Percentiles rank a stretch among this genome's conserved stretches.
phyloP scores from a whole-genome alignment of 352 stramenopile species.

The Globisporangium polare region DNA sequence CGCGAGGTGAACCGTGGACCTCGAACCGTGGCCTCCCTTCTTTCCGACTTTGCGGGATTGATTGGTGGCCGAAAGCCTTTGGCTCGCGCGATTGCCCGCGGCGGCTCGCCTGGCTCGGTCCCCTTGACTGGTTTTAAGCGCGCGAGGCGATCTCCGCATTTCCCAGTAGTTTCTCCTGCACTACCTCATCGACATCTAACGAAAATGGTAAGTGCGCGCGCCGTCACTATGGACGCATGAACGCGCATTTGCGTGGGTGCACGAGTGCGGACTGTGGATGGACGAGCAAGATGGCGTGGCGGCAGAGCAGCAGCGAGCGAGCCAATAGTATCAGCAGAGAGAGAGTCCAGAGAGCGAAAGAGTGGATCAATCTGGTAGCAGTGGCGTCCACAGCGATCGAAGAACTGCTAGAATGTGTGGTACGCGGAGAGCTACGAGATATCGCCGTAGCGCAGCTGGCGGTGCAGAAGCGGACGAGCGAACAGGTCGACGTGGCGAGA shows the following conservation, averaged over 20 bases:
- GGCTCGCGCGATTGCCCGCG: conserved; percentile 18
- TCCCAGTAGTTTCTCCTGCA: conserved; percentile 52
- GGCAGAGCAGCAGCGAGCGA: not conserved
- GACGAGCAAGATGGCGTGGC: not conserved
- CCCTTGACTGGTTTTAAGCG: conserved; percentile 30
- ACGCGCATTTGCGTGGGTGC: not conserved
- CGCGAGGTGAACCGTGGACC: not conserved
- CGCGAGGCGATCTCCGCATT: conserved; percentile 19
- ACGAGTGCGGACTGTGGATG: not conserved
- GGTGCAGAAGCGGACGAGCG: not conserved
- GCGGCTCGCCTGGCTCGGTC: conserved; percentile 8
- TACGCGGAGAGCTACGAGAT: not conserved
- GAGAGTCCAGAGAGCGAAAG: not conserved
- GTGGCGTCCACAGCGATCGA: too few species aligned
- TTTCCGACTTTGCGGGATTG: conserved; percentile 16
- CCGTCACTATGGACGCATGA: conserved; percentile 1
- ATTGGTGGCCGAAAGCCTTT: conserved; percentile 19
- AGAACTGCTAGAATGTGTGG: too few species aligned
- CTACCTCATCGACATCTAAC: conserved; percentile 84
- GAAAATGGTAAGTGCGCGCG: conserved; percentile 32
- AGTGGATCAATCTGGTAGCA: not conserved
- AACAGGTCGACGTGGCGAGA: not conserved
- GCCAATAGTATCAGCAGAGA: not conserved
- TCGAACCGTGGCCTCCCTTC: not conserved
- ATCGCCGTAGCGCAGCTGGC: not conserved